These are phyloP conservation scores for Podospora sp. DNA, from an alignment of 495 filamentous ascomycete genomes.

Conservation along the genomic window DNA sequence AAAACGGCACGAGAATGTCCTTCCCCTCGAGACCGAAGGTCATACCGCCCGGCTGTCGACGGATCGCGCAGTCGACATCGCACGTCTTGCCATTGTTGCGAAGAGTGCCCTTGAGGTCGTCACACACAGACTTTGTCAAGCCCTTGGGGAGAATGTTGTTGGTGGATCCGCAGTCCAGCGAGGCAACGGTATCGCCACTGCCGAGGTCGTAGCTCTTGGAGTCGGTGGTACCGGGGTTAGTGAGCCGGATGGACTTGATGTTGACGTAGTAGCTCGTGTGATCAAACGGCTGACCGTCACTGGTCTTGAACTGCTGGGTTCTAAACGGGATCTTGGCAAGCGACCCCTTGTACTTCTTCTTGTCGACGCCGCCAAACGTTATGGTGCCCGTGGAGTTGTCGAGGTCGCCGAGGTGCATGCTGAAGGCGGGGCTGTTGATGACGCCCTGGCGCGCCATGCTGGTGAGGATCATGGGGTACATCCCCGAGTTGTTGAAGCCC, in stretches of 20 bases:
- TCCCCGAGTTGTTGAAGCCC: conserved; percentile 37
- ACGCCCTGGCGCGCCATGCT: conserved; percentile 58
- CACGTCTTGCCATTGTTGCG: not conserved
- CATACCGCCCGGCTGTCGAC: not conserved
- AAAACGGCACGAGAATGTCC: not conserved
- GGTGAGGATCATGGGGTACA: conserved; percentile 66
- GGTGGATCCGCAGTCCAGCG: conserved; percentile 21
- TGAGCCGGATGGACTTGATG: conserved; percentile 4
- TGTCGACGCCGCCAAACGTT: conserved; percentile 78
- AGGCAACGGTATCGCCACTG: conserved; percentile 8
- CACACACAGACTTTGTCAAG: conserved; percentile 14
- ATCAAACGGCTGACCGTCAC: not conserved
- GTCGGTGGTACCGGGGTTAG: not conserved
- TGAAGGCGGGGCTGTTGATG: conserved; percentile 71
- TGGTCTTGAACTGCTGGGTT: not conserved
- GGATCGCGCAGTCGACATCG: conserved; percentile 16
- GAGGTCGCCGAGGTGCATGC: conserved; percentile 57
- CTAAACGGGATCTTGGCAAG: conserved; percentile 44
- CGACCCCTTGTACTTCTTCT: conserved; percentile 64
- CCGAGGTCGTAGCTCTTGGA: conserved; percentile 9
- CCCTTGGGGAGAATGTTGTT: conserved; percentile 20
- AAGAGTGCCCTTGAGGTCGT: conserved; percentile 18
- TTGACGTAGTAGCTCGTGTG: conserved; percentile 6
- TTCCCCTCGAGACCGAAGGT: conserved; percentile 1
- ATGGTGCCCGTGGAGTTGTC: conserved; percentile 63